phyloP scores from a whole-genome alignment of 768 basidiomycete genomes.

The Daedalea quercina region DNA sequence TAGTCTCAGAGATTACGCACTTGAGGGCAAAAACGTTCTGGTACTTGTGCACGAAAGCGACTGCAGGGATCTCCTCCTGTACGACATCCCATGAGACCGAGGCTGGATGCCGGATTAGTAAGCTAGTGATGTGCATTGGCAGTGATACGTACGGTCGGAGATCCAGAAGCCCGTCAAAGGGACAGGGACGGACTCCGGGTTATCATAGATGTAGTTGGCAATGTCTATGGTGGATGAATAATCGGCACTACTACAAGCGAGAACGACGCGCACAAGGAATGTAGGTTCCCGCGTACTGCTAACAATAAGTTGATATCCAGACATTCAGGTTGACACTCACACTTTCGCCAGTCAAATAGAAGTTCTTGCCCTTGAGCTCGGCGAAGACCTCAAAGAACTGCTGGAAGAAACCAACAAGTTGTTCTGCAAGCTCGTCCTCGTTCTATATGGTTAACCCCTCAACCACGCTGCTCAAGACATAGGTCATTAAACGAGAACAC shows the following conservation, averaged over 20 bases:
- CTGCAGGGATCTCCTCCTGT: constrained; percentile 64
- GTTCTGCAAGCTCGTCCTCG: constrained; percentile 51
- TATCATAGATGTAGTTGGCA: constrained; percentile 64
- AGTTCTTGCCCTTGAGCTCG: constrained; percentile 66
- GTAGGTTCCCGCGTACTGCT: constrained; percentile 70
- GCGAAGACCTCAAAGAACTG: constrained; percentile 73
- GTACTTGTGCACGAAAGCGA: constrained; percentile 70
- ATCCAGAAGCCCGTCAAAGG: constrained; percentile 68
- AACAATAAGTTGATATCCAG: not conserved
- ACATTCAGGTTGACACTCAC: constrained; percentile 34
- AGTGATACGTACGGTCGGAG: constrained; percentile 50
- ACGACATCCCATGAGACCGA: constrained; percentile 49
- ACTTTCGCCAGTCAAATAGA: constrained; percentile 70
- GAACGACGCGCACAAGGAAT: constrained; percentile 37
- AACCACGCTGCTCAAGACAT: too few species aligned
- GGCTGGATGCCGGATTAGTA: not conserved
- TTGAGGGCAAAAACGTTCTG: constrained; percentile 66
- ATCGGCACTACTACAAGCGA: not conserved
- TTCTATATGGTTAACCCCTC: constrained; percentile 20
- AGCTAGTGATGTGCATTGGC: not conserved
- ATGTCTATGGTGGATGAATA: constrained; percentile 41
- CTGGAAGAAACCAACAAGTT: constrained; percentile 55
- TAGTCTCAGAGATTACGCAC: constrained; percentile 29
- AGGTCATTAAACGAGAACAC: not conserved
- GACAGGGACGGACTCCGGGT: constrained; percentile 46